These are phyloP conservation scores for Trifolium fragiferum DNA, from an alignment of 306 rosid genomes.

Conservation along the genomic window DNA sequence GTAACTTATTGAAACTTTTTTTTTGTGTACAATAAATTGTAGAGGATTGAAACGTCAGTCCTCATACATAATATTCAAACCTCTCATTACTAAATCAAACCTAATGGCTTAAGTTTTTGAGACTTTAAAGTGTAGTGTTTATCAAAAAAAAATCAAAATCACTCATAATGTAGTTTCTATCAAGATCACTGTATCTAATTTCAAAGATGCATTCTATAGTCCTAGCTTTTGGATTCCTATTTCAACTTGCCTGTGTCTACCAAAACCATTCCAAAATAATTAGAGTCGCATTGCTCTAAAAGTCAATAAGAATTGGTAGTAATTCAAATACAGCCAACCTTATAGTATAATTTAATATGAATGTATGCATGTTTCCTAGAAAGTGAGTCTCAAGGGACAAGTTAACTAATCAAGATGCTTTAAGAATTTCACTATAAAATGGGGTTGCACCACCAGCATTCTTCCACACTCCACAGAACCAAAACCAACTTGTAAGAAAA, in stretches of 20 bases:
- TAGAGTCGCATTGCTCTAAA: slow-evolving; percentile 19
- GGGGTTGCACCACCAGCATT: neutral
- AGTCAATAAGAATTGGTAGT: slow-evolving; percentile 22
- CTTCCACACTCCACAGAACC: slow-evolving; percentile 19
- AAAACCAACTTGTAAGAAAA: slow-evolving; percentile 34
- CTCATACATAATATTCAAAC: too few species aligned
- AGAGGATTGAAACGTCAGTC: too few species aligned
- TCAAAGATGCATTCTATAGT: neutral
- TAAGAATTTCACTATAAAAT: slow-evolving; percentile 41
- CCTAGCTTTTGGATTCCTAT: slow-evolving; percentile 4
- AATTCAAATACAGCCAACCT: slow-evolving; percentile 11
- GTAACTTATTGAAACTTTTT: too few species aligned
- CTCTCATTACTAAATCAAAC: too few species aligned
- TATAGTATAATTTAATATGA: neutral
- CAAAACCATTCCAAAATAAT: slow-evolving; percentile 33
- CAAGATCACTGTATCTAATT: too few species aligned
- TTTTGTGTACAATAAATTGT: too few species aligned
- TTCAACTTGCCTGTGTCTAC: neutral
- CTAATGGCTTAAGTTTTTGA: too few species aligned
- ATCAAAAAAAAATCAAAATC: too few species aligned
- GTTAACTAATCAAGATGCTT: neutral
- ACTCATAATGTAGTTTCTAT: too few species aligned
- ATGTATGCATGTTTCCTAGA: slow-evolving; percentile 36
- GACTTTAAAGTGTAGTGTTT: too few species aligned
- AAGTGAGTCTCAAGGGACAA: slow-evolving; percentile 32